Percentiles rank a stretch among this genome's conserved stretches.
phyloP scores from a whole-genome alignment of 1,284 basidiomycete species.

The Cryptococcus wingfieldii region DNA sequence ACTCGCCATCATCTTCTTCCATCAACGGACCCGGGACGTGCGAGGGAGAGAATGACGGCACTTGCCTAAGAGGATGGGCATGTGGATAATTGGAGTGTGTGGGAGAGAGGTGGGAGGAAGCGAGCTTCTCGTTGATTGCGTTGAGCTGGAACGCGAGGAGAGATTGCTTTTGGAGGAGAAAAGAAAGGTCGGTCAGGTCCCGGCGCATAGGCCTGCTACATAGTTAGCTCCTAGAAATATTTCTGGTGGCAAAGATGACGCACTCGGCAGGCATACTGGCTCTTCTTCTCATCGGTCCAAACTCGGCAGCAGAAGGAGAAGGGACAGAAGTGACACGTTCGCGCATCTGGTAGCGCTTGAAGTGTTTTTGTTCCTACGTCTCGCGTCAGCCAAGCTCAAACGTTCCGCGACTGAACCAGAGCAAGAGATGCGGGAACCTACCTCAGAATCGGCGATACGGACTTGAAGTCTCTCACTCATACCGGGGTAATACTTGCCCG shows the following conservation, averaged over 20 bases:
- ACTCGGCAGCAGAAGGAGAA: not conserved
- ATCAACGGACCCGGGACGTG: not conserved
- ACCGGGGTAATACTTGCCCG: conserved; percentile 21
- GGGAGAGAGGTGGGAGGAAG: not conserved
- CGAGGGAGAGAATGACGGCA: not conserved
- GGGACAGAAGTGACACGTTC: not conserved
- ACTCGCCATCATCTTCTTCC: not conserved
- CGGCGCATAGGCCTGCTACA: not conserved
- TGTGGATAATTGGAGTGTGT: not conserved
- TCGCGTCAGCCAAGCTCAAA: not conserved
- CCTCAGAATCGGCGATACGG: conserved; percentile 41
- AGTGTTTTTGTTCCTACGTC: no score
- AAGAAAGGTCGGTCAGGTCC: conserved; percentile 1
- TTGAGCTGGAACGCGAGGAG: conserved; percentile 8
- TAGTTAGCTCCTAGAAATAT: not conserved
- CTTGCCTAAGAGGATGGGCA: not conserved
- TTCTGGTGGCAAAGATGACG: not conserved
- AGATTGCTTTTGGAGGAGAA: conserved; percentile 6
- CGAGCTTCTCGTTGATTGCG: conserved; percentile 7
- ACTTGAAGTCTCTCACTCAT: conserved; percentile 30
- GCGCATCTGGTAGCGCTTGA: not conserved
- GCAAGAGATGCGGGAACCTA: conserved; percentile 9
- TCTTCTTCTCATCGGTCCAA: not conserved
- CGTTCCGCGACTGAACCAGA: not conserved
- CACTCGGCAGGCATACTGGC: conserved; percentile 8